Evolutionary conservation across 2,329 filamentous ascomycete genomes (phyloP).

Genomic region (Diaporthe citrichinensis): DNA sequence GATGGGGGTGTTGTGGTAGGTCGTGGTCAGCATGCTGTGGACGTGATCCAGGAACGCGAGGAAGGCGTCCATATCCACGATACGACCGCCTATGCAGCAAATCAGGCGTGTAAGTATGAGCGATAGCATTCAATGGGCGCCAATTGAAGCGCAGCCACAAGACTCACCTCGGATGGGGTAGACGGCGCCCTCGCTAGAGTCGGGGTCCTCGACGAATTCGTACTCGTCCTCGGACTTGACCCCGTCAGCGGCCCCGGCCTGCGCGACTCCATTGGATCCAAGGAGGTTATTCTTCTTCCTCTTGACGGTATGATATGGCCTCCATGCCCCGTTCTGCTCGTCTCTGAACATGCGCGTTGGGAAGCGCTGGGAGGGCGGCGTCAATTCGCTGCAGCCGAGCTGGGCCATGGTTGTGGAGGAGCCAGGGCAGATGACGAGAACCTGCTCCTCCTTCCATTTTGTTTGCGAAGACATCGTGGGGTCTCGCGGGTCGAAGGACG

Average conservation of each 20-base stretch:
- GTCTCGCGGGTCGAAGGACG: not conserved
- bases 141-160: slow-evolving; percentile 41
- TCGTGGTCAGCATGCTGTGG: slow-evolving; percentile 88
- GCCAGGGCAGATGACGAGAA: slow-evolving; percentile 82
- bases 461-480: slow-evolving; percentile 66
- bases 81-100: slow-evolving; percentile 74
- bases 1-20: slow-evolving; percentile 96
- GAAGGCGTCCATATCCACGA: slow-evolving; percentile 93
- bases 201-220: slow-evolving; percentile 89
- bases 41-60: slow-evolving; percentile 94
- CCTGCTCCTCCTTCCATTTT: slow-evolving; percentile 76
- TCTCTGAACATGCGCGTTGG: slow-evolving; percentile 96
- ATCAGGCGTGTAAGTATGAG: not conserved
- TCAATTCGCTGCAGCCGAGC: slow-evolving; percentile 91
- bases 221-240: slow-evolving; percentile 68
- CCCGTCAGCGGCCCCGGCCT: slow-evolving; percentile 52
- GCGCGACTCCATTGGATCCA: slow-evolving; percentile 44
- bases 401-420: slow-evolving; percentile 93
- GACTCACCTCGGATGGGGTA: slow-evolving; percentile 80
- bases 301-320: slow-evolving; percentile 83
- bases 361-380: slow-evolving; percentile 87
- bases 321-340: slow-evolving; percentile 80
- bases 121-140: not conserved
- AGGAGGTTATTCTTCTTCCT: slow-evolving; percentile 66
- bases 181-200: slow-evolving; percentile 89